Conservation (phyloP, 768 basidiomycete genomes). For the Tulasnella sp. region DNA sequence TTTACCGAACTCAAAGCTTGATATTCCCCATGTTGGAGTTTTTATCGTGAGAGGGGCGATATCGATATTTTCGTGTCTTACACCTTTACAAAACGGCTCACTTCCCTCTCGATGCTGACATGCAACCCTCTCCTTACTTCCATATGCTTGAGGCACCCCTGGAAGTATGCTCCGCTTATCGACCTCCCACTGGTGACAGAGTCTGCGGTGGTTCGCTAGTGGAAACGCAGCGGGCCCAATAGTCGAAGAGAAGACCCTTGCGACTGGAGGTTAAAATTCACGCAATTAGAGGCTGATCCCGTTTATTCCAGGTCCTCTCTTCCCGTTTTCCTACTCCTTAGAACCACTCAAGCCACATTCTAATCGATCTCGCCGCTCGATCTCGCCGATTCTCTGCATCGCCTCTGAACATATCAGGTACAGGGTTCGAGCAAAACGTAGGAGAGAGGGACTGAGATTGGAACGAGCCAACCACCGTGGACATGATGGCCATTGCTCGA, state of each 20-base stretch:
- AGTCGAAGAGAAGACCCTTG: no score
- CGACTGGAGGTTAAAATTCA: constrained; percentile 13
- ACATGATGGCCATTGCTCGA: background rate
- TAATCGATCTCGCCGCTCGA: background rate
- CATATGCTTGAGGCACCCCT: background rate
- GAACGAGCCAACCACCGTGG: background rate
- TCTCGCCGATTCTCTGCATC: background rate
- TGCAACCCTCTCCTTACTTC: background rate
- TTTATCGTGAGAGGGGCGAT: no score
- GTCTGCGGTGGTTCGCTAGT: constrained; percentile 2
- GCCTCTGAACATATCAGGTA: no score
- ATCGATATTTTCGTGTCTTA: no score
- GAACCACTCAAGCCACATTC: background rate
- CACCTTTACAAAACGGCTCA: background rate
- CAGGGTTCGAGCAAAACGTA: constrained; percentile 8
- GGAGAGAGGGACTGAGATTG: constrained; percentile 13
- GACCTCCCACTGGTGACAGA: background rate
- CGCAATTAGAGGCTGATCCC: constrained; percentile 10
- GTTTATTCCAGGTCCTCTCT: constrained; percentile 13
- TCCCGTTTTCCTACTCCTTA: constrained; percentile 11
- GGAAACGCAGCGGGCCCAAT: background rate
- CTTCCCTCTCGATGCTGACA: background rate
- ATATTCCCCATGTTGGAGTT: background rate
- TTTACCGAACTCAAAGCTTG: background rate
- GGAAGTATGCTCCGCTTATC: background rate